phyloP scores from a whole-genome alignment of 1,284 basidiomycete genomes.

The Moniliella sp. region DNA sequence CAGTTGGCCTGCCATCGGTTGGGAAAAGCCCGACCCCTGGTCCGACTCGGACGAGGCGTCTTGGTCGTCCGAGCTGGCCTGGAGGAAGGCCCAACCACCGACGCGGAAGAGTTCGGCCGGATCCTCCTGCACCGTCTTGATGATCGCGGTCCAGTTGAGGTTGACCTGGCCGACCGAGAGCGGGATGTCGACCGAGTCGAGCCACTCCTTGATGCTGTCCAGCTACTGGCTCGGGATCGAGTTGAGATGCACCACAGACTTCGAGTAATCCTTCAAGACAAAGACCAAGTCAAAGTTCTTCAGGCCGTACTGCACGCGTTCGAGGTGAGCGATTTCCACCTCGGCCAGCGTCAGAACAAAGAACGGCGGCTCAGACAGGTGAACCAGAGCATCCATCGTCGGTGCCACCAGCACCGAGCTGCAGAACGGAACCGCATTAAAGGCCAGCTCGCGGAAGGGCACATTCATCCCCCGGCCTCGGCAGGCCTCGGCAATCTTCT shows the following conservation, averaged over 20 bases:
- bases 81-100: slow-evolving; percentile 80
- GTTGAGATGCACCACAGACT: slow-evolving; percentile 48
- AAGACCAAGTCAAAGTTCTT: slow-evolving; percentile 95
- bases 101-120: slow-evolving; percentile 87
- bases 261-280: slow-evolving; percentile 87
- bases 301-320: slow-evolving; percentile 84
- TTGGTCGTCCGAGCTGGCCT: slow-evolving; percentile 11
- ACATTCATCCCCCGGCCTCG: slow-evolving; percentile 75
- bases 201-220: slow-evolving; percentile 44
- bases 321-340: slow-evolving; percentile 85
- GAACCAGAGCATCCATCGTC: slow-evolving; percentile 86
- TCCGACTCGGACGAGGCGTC: slow-evolving; percentile 16
- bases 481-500: slow-evolving; percentile 65
- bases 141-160: slow-evolving; percentile 89
- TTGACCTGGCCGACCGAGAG: slow-evolving; percentile 91
- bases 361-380: slow-evolving; percentile 86
- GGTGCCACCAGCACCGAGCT: slow-evolving; percentile 84
- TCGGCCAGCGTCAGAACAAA: slow-evolving; percentile 80
- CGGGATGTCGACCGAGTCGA: slow-evolving; percentile 86
- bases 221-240: slow-evolving; percentile 22
- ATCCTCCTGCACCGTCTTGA: slow-evolving; percentile 38
- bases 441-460: slow-evolving; percentile 88
- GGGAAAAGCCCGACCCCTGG: slow-evolving; percentile 27
- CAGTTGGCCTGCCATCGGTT: slow-evolving; percentile 18
- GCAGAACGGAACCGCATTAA: slow-evolving; percentile 87